phyloP scores from a whole-genome alignment of 306 rosid genomes.

The Dryas alaskensis region DNA sequence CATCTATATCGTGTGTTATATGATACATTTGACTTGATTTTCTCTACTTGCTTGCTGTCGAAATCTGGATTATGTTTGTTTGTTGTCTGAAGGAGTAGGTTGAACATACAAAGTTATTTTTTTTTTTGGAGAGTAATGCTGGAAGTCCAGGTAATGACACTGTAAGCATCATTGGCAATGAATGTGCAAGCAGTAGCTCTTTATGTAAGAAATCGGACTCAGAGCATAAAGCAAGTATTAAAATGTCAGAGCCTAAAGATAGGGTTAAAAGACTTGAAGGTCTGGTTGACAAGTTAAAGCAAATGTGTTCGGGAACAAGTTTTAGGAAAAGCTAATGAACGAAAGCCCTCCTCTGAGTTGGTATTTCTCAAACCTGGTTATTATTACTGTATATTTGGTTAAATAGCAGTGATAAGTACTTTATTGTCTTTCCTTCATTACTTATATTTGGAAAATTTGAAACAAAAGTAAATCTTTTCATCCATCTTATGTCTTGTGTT shows the following conservation, averaged over 20 bases:
- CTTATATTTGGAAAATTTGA: too few relatives aligned
- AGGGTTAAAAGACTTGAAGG: constrained; percentile 4
- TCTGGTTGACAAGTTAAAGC: not conserved
- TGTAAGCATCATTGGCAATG: not conserved
- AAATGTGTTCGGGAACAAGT: not conserved
- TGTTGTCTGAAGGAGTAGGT: too few relatives aligned
- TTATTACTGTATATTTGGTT: not conserved
- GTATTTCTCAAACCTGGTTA: not conserved
- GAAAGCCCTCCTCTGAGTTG: not conserved
- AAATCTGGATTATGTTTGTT: too few relatives aligned
- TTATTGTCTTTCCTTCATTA: not conserved
- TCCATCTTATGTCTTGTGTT: not conserved
- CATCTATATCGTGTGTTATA: too few relatives aligned
- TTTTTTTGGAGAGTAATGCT: too few relatives aligned
- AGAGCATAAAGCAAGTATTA: too few relatives aligned
- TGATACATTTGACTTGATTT: too few relatives aligned
- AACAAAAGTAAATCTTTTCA: not conserved
- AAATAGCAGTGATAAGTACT: not conserved
- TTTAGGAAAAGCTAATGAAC: not conserved
- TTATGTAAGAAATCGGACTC: not conserved
- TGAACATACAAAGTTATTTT: too few relatives aligned
- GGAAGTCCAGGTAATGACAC: too few relatives aligned
- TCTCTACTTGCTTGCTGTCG: too few relatives aligned
- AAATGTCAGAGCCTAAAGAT: not conserved
- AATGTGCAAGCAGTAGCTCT: not conserved